phyloP scores from a whole-genome alignment of 2,329 filamentous ascomycete species.

The Aspergillus unguis region DNA sequence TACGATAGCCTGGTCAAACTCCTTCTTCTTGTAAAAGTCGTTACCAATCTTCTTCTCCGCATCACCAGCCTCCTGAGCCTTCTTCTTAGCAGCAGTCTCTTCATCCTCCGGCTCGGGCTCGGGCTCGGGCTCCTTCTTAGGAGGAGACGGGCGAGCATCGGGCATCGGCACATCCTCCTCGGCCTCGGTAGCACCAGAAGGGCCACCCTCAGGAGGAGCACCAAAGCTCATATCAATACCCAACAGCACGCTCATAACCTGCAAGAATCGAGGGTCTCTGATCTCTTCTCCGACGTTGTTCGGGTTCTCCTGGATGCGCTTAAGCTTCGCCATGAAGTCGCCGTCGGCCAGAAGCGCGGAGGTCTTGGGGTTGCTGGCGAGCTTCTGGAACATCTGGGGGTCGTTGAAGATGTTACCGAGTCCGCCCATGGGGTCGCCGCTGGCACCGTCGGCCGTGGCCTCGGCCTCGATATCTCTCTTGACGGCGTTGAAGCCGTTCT shows the following conservation, averaged over 20 bases:
- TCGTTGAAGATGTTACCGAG: constrained; percentile 94
- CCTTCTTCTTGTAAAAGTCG: constrained; percentile 95
- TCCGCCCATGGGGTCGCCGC: constrained; percentile 67
- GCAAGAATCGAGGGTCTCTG: constrained; percentile 84
- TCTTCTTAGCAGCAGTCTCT: constrained; percentile 76
- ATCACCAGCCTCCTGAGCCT: constrained; percentile 89
- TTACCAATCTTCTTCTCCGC: constrained; percentile 93
- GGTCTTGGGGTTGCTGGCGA: constrained; percentile 93
- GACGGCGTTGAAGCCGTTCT: constrained; percentile 79
- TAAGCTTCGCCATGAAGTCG: constrained; percentile 85
- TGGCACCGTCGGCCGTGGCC: constrained; percentile 58
- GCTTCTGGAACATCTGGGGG: constrained; percentile 82
- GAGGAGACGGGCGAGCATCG: constrained; percentile 56
- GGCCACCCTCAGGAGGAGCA: constrained; percentile 46
- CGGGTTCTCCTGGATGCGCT: constrained; percentile 77
- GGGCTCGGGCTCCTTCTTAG: constrained; percentile 60
- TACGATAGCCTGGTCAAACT: constrained; percentile 90
- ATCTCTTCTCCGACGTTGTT: constrained; percentile 75
- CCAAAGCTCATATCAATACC: constrained; percentile 86
- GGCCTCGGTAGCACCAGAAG: constrained; percentile 46
- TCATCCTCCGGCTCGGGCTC: constrained; percentile 72
- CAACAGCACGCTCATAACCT: constrained; percentile 89
- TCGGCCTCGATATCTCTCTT: constrained; percentile 84
- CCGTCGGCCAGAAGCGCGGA: constrained; percentile 73
- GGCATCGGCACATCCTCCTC: constrained; percentile 77